Base-by-base conservation (phyloP, 306 rosid genomes). In the Sphenostylis stenocarpa region DNA sequence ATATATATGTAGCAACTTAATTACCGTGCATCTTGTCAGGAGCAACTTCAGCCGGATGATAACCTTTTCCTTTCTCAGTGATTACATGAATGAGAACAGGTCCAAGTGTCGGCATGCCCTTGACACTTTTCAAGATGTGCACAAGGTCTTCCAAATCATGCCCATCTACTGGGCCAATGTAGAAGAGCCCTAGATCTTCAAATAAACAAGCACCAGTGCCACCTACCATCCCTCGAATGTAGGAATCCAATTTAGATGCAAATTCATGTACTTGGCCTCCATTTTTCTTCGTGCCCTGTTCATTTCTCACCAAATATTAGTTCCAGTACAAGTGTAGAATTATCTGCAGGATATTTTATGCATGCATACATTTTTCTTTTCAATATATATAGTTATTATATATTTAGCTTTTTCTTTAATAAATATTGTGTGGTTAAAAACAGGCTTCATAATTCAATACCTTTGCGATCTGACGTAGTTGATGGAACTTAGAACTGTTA, bases 11-110 rank as follows among this genome's bases (percentile, higher is more conserved):
- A 21, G 55, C 15, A 7, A 7, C 11, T 19, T 72, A 87, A 13
- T 58, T 26, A 60, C 95, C 92, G 6, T 90, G 96, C 92, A 88
- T 88, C 72, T 90, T 90, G 75, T 90, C 96, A 21, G 88, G 7
- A 16, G 96, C 91, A n/a, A 26, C 38, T 77, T 86, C 91, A 11
- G 96, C 96, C 2, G 89, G 91, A 24, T 53, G 82, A 72, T 90
- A 90, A 21, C 96, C 89, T 70, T 86, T 88, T 55, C 96, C 96
- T 83, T 90, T 90, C 81, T 90, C 88, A 0, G 96, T 88, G 72
- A 88, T 49, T 8, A 75, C 84, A 64, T 88, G 92, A 15, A 90
- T 79, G 39, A 90, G 88, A 60, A 90, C 84, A 67, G 92, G 92
- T n/a, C 96, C 92, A 3, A 82, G 28, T 13, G 76, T 33, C 6